A percentile compares a stretch with the other conserved stretches of the same genome.
These are phyloP conservation scores for Linanthus parryae DNA, from an alignment of 148 eudicot genomes.

Conservation along the genomic window DNA sequence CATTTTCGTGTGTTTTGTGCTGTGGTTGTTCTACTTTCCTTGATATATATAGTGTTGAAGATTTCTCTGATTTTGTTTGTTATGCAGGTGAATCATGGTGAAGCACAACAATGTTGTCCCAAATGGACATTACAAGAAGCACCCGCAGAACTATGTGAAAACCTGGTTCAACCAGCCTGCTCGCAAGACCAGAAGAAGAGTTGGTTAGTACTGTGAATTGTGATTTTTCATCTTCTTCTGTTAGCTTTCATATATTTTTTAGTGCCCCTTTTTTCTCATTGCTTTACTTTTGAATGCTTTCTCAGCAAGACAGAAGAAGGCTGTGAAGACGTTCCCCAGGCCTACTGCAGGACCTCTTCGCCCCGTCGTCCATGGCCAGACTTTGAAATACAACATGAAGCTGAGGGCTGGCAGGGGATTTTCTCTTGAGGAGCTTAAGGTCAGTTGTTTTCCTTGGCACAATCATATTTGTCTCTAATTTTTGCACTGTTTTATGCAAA, in stretches of 20 bases:
- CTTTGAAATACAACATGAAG: slow-evolving; percentile 54
- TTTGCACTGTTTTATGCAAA: background rate
- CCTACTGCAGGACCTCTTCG: slow-evolving; percentile 50
- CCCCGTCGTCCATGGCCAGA: slow-evolving; percentile 57
- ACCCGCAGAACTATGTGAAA: slow-evolving; percentile 58
- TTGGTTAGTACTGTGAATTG: slow-evolving; percentile 33
- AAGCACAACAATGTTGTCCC: slow-evolving; percentile 65
- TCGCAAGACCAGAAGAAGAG: slow-evolving; percentile 48
- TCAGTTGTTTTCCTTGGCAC: background rate
- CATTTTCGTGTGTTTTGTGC: too few species aligned
- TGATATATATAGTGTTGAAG: background rate
- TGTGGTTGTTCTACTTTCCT: background rate
- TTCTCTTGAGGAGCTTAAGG: slow-evolving; percentile 59
- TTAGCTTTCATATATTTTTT: too few species aligned
- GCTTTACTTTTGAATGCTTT: background rate
- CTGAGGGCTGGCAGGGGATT: slow-evolving; percentile 55
- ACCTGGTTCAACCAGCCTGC: slow-evolving; percentile 72
- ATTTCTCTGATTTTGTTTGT: background rate
- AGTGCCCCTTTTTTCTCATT: too few species aligned
- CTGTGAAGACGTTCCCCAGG: slow-evolving; percentile 47
- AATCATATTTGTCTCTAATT: background rate
- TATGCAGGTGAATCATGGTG: slow-evolving; percentile 39
- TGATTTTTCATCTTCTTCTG: too few species aligned
- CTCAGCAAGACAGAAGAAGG: slow-evolving; percentile 59
- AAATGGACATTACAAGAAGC: slow-evolving; percentile 56